A percentile compares a stretch with the other conserved stretches of the same genome.
Evolutionary conservation across 2,329 filamentous ascomycete species (phyloP).

Genomic region (Dothideomycetes sp.): DNA sequence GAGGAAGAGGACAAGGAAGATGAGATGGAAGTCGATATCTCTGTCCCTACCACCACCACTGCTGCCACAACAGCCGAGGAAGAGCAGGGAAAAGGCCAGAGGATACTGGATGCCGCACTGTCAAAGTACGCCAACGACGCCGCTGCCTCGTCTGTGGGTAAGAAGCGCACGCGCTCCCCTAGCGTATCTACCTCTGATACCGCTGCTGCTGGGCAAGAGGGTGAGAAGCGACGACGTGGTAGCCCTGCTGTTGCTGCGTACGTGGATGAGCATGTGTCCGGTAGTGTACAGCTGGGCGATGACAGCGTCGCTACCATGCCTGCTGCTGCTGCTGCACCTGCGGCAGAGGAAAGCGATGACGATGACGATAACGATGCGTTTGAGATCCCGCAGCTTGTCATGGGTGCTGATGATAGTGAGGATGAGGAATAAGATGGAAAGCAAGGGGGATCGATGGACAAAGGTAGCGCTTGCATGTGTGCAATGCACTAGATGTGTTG

Average conservation of each 20-base stretch:
- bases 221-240: slow-evolving; percentile 1
- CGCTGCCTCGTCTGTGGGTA: no score
- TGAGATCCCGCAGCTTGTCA: slow-evolving; percentile 23
- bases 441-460: no score
- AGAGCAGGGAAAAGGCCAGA: neutral
- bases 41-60: neutral
- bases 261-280: no score
- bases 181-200: neutral
- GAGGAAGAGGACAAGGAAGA: neutral
- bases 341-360: slow-evolving; percentile 7
- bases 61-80: neutral
- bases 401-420: slow-evolving; percentile 19
- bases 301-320: slow-evolving; percentile 1
- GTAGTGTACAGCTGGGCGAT: neutral
- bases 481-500: no score
- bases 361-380: slow-evolving; percentile 23
- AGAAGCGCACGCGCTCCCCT: neutral
- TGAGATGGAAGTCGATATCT: neutral
- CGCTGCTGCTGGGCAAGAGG: neutral
- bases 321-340: neutral
- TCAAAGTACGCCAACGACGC: no score
- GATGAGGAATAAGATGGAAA: slow-evolving; percentile 19
- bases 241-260: no score
- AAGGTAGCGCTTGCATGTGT: no score
- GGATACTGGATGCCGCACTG: no score